Conservation (phyloP, 2,329 filamentous ascomycete species). For the Fulvia fulva region DNA sequence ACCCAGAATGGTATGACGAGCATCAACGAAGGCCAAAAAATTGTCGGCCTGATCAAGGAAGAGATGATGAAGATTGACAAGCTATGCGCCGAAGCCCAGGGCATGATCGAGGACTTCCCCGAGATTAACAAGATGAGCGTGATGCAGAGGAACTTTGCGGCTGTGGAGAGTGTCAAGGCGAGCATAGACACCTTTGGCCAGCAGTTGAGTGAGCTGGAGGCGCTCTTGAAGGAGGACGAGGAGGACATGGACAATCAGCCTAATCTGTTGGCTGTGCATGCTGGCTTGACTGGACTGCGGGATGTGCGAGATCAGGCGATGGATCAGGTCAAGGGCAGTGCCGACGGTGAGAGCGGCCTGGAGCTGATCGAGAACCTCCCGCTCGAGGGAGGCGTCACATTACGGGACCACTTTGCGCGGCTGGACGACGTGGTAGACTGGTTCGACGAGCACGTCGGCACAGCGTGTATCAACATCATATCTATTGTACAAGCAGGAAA, state of each 20-base stretch:
- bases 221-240: constrained; percentile 78
- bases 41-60: constrained; percentile 88
- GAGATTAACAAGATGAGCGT: constrained; percentile 89
- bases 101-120: constrained; percentile 94
- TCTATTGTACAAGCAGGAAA: constrained; percentile 82
- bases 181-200: constrained; percentile 85
- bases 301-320: constrained; percentile 96
- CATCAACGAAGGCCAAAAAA: constrained; percentile 84
- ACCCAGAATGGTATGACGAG: constrained; percentile 90
- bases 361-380: constrained; percentile 75
- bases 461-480: constrained; percentile 85
- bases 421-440: constrained; percentile 84
- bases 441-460: constrained; percentile 93
- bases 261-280: constrained; percentile 84
- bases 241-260: constrained; percentile 84
- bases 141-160: constrained; percentile 93
- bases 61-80: constrained; percentile 99
- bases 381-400: constrained; percentile 65
- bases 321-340: constrained; percentile 73
- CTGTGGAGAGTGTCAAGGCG: constrained; percentile 86
- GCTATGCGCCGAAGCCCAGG: constrained; percentile 93
- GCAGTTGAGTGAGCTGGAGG: constrained; percentile 70
- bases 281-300: constrained; percentile 82
- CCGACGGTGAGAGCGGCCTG: constrained; percentile 88
- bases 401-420: constrained; percentile 84